These are phyloP conservation scores for Magnolia changhungtana DNA, from an alignment of 164 flowering plant species.

Conservation along the genomic window DNA sequence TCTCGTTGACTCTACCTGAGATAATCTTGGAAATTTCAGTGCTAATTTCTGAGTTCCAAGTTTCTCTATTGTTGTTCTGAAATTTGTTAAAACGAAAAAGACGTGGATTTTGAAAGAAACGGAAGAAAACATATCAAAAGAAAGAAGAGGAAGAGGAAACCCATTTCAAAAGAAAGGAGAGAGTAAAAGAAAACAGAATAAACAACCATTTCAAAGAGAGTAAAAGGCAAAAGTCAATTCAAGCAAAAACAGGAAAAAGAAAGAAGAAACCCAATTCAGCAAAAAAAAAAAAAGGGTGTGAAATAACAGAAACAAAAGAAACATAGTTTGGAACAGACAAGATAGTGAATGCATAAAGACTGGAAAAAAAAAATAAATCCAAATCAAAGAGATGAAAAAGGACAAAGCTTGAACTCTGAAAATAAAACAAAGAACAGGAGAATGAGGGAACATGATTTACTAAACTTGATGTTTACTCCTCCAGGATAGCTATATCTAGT, in stretches of 20 bases:
- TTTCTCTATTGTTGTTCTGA: not conserved
- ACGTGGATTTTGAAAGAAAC: not conserved
- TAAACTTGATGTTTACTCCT: constrained; percentile 83
- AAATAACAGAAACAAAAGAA: not conserved
- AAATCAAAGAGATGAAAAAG: not conserved
- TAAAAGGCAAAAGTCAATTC: not conserved
- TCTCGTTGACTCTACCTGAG: not conserved
- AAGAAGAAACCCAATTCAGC: not conserved
- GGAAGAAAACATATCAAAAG: not conserved
- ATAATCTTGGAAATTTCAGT: not conserved
- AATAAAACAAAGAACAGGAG: not conserved
- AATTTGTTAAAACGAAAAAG: not conserved
- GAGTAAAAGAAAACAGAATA: not conserved
- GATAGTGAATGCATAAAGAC: not conserved
- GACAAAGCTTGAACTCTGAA: not conserved
- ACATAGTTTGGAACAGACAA: not conserved
- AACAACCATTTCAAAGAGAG: not conserved
- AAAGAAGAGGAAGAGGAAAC: not conserved
- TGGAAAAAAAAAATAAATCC: not conserved
- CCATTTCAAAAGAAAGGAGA: not conserved
- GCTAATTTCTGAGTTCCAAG: not conserved
- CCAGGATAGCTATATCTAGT: constrained; percentile 52
- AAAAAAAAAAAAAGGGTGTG: not conserved
- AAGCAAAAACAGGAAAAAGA: not conserved
- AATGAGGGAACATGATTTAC: constrained; percentile 9